Base-by-base conservation (phyloP, 495 filamentous ascomycete genomes). In the Daldinia caldariorum region DNA sequence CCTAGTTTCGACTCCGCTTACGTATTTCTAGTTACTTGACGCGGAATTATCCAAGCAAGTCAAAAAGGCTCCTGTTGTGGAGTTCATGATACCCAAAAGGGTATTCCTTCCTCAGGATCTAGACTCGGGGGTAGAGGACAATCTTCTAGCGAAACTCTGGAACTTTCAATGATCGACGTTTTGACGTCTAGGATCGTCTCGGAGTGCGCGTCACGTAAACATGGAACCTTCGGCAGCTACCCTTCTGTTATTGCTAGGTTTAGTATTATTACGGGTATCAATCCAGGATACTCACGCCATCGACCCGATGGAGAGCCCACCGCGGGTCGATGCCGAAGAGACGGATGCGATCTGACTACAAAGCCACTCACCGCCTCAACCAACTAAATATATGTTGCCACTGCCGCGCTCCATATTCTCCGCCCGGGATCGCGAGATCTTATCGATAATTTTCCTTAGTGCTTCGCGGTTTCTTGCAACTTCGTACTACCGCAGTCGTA, bases 21-120 rank as follows among this genome's bases (percentile, higher is more conserved):
- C 76, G 49, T 13, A 6, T 47, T 47, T 50, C 26, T 76, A 92
- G 84, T 89, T 99, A 81, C 79, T 97, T 26, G 89, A 92, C 57
- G 88, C 89, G 4, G 95, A 98, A 76, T 83, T 97, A 39, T 83
- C 86, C 39, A 94, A 92, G 79, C 88, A 91, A 47, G 78, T 97
- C 58, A 96, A 90, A 82, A 95, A 94, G 78, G 78, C 87, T 34
- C 94, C 94, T 3, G 94, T 93, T 35, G 89, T 97, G 68, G 95
- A 98, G 79, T 97, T 88, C 79, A 91, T 94, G 82, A 97, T 99
- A 54, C 94, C 96, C 22, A 96, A 96, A 81, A 87, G 85, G 66
- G 92, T 98, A 29, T 94, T 97, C 69, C 87, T 82, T 50, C 85
- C 83, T 22, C 81, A 87, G 12, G 85, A 84, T 35, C 65, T 69